Evolutionary conservation across 352 stramenopile species (phyloP), one percentile per base, ranked within the genome.

Genomic region (Phytophthora colocasiae): DNA sequence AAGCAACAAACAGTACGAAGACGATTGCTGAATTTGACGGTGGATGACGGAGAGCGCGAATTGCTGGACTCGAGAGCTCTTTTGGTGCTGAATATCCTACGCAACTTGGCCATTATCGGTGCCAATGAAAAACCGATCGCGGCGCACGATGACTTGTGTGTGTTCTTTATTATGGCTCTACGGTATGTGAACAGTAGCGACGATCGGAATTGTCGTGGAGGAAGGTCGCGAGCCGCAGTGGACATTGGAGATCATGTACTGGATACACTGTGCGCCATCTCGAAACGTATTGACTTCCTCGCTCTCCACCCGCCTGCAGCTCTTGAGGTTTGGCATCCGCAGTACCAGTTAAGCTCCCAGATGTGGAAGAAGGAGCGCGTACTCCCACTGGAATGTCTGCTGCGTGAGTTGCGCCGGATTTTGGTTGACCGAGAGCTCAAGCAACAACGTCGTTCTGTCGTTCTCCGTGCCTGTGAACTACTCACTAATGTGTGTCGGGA

Each of bases 1-100:
- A 31, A 74, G 7, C 32, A 49, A 32, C 49, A 68, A 11, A 32
- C 11, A 26, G 55, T 50, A 8, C 62, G 80, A 4, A 70, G 70
- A 3, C 74, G 55, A 7, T 54, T 93, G 61, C 71, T 91, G 24
- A 85, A 91, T 60, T 53, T 79, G 40, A 71, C 58, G 11, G 53
- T 74, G 9, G 65, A 75, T 17, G 58, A 81, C 2, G 83, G 77
- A 0, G 73, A 87, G 52, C 77, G 81, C 6, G 83, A 89, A 59
- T 54, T 91, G 14, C 48, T 89, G 43, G 78, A 87, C 41, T 84
- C 83, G 1, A 71, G 75, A 6, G 79, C 73, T 0, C 57, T 91
- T 27, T 56, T 87, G 31, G 58, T 95, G 51, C 68, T 95, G 49
- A 92, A 95, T 51, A 88, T 95, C n/a, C 12, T 95, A 31, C 83